phyloP scores from a whole-genome alignment of 352 stramenopile genomes.

The Globisporangium polare region DNA sequence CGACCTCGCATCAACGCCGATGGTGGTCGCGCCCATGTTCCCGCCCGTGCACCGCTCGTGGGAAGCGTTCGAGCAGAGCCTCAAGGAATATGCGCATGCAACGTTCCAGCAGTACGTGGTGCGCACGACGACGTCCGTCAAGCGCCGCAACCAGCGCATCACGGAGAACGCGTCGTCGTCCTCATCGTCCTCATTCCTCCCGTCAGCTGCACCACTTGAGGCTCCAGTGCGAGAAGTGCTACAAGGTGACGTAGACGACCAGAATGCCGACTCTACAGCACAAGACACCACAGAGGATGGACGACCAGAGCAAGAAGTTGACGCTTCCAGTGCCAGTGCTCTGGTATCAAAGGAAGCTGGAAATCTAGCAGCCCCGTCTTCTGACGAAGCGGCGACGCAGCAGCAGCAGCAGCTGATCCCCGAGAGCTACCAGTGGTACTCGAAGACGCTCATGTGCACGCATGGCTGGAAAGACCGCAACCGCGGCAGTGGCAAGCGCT shows the following conservation, averaged over 20 bases:
- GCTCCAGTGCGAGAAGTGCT: not conserved
- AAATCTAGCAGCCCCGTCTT: not conserved
- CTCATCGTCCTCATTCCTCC: not conserved
- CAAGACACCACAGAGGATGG: not conserved
- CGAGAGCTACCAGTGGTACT: constrained; percentile 67
- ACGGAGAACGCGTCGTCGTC: constrained; percentile 25
- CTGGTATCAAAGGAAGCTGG: not conserved
- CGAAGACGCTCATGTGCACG: constrained; percentile 79
- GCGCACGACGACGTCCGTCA: constrained; percentile 72
- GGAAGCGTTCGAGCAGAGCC: constrained; percentile 53
- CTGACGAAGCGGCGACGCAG: not conserved
- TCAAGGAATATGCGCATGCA: constrained; percentile 53
- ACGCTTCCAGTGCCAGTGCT: not conserved
- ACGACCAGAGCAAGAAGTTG: not conserved
- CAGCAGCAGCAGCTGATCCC: constrained; percentile 54
- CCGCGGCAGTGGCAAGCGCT: constrained; percentile 62
- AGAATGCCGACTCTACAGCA: not conserved
- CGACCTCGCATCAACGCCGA: not conserved
- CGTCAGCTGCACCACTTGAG: not conserved
- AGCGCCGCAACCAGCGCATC: constrained; percentile 68
- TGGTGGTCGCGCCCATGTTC: constrained; percentile 44
- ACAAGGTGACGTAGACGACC: not conserved
- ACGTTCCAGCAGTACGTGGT: constrained; percentile 79
- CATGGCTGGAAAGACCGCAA: constrained; percentile 76
- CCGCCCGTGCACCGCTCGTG: constrained; percentile 51